Percentiles rank a stretch among this genome's conserved stretches.
Conservation (phyloP, 257 asterid species). For the Fraxinus pennsylvanica region DNA sequence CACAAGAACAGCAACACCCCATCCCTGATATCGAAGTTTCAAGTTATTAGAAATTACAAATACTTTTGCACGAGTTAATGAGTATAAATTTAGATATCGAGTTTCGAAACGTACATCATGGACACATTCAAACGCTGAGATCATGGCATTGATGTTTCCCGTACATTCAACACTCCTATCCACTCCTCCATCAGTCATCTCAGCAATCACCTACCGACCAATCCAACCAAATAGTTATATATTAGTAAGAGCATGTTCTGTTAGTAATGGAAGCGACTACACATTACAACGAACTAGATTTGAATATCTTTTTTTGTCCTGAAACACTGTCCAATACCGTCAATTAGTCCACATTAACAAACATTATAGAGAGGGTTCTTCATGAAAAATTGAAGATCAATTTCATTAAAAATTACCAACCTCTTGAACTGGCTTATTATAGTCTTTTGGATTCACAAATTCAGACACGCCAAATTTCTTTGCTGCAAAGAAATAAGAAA, state of each 20-base stretch:
- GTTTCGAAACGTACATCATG: constrained; percentile 48
- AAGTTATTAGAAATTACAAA: neutral
- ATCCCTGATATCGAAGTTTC: constrained; percentile 37
- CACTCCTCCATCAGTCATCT: constrained; percentile 75
- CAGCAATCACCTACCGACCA: constrained; percentile 54
- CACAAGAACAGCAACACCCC: constrained; percentile 83
- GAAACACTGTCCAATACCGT: no score
- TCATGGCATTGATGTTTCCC: constrained; percentile 69
- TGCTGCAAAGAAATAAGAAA: constrained; percentile 40
- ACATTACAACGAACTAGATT: no score
- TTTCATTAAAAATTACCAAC: constrained; percentile 22
- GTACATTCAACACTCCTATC: constrained; percentile 79
- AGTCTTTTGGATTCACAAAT: constrained; percentile 70
- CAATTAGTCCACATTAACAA: no score
- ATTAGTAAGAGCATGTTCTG: no score
- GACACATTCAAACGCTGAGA: constrained; percentile 83
- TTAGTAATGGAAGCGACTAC: no score
- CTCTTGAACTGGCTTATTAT: constrained; percentile 69
- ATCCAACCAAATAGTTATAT: neutral
- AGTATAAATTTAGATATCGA: neutral
- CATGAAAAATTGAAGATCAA: no score
- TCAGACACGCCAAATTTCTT: constrained; percentile 75
- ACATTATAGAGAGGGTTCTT: no score
- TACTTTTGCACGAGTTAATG: no score
- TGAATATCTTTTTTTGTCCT: no score